phyloP scores from a whole-genome alignment of 2,329 filamentous ascomycete genomes.

The Penicillium sp. region DNA sequence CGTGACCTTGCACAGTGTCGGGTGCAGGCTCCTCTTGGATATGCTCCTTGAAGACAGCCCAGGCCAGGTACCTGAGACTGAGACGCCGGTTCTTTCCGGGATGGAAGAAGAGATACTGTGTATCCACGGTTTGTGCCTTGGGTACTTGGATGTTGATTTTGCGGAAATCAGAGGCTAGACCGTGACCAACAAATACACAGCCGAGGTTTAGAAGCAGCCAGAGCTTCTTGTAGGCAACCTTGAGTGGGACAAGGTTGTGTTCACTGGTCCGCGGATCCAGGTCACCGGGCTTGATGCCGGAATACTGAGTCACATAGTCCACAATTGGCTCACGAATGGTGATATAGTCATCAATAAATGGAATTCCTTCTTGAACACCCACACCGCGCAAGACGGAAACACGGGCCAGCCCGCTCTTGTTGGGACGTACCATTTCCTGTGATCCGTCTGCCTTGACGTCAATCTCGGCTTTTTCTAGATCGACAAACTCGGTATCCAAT shows the following conservation, averaged over 20 bases:
- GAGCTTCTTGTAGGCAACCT: constrained; percentile 94
- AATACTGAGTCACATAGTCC: constrained; percentile 93
- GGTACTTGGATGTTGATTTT: constrained; percentile 98
- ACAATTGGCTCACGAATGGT: constrained; percentile 86
- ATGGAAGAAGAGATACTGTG: constrained; percentile 86
- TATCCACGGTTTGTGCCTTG: constrained; percentile 86
- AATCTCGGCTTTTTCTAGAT: constrained; percentile 87
- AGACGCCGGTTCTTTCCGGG: constrained; percentile 79
- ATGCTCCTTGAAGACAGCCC: constrained; percentile 86
- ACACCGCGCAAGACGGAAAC: constrained; percentile 83
- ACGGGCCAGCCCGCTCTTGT: constrained; percentile 85
- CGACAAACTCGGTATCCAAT: constrained; percentile 94
- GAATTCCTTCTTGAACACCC: constrained; percentile 73
- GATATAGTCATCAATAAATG: constrained; percentile 98
- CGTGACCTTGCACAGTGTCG: constrained; percentile 60
- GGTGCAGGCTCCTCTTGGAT: constrained; percentile 75
- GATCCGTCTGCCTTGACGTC: constrained; percentile 94
- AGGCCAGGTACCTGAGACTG: constrained; percentile 86
- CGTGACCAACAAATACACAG: constrained; percentile 90
- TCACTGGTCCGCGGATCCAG: constrained; percentile 74
- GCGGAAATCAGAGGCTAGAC: constrained; percentile 90
- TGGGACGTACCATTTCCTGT: constrained; percentile 86
- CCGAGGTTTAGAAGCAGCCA: constrained; percentile 95
- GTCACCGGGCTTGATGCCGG: constrained; percentile 83
- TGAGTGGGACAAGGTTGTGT: constrained; percentile 82